A percentile compares a stretch with the other conserved stretches of the same genome.
Evolutionary conservation across 257 asterid species (phyloP).

Genomic region (Craterostigma plantagineum): DNA sequence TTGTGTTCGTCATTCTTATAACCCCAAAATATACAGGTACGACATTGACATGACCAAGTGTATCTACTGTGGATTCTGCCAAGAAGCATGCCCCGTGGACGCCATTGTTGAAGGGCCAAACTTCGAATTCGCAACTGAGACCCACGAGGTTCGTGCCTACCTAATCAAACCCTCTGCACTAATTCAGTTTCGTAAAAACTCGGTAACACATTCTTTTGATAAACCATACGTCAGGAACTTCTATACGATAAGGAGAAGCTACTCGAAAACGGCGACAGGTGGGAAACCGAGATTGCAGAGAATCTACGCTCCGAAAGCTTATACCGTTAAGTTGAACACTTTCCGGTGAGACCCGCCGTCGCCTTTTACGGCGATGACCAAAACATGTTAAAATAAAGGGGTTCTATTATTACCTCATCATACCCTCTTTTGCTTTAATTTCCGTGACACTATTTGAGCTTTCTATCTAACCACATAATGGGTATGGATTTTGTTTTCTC

Average conservation of each 20-base stretch:
- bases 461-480: too few relatives aligned
- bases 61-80: slow-evolving; percentile 93
- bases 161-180: not conserved
- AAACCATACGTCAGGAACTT: slow-evolving; percentile 39
- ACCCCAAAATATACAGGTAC: slow-evolving; percentile 28
- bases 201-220: not conserved
- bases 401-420: not conserved
- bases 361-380: too few relatives aligned
- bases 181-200: not conserved
- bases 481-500: too few relatives aligned
- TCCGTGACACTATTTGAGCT: too few relatives aligned
- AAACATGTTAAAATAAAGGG: not conserved
- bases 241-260: slow-evolving; percentile 91
- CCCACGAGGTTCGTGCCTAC: slow-evolving; percentile 67
- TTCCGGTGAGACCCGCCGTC: too few relatives aligned
- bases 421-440: too few relatives aligned
- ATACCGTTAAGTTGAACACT: too few relatives aligned
- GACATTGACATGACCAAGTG: slow-evolving; percentile 94
- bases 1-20: not conserved
- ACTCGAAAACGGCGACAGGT: slow-evolving; percentile 78
- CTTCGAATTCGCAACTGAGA: slow-evolving; percentile 87
- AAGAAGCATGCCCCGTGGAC: slow-evolving; percentile 98
- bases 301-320: slow-evolving; percentile 86
- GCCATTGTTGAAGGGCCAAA: slow-evolving; percentile 98
- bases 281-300: slow-evolving; percentile 95